A percentile compares a stretch with the other conserved stretches of the same genome.
These are phyloP conservation scores for Citrus australasica DNA, from an alignment of 345 rosid genomes.

Conservation along the genomic window DNA sequence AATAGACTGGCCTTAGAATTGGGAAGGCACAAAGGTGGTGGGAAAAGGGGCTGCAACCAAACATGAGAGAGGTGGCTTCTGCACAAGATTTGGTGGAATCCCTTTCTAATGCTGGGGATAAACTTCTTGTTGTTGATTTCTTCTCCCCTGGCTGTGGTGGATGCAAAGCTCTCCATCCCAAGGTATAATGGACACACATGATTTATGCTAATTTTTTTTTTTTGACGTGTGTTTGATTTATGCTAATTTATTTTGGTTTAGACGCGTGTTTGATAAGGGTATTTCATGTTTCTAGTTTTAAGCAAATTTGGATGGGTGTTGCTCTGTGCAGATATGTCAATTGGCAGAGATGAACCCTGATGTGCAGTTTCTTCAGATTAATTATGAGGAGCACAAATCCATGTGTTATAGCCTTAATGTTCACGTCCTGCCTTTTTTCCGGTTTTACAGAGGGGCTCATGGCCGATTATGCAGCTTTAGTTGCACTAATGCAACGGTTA, in stretches of 20 bases:
- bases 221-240: neutral
- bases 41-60: conserved; percentile 76
- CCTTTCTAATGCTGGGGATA: conserved; percentile 67
- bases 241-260: neutral
- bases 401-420: conserved; percentile 95
- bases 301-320: conserved; percentile 3
- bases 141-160: conserved; percentile 98
- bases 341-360: conserved; percentile 74
- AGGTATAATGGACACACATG: conserved; percentile 37
- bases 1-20: conserved; percentile 49
- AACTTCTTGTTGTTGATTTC: conserved; percentile 82
- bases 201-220: neutral
- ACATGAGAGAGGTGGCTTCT: conserved; percentile 79
- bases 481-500: conserved; percentile 96
- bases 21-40: conserved; percentile 80
- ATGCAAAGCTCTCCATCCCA: conserved; percentile 95
- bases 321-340: conserved; percentile 62
- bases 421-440: conserved; percentile 87
- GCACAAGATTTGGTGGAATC: conserved; percentile 85
- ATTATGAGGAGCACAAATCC: conserved; percentile 90
- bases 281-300: neutral
- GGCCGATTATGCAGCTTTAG: conserved; percentile 96
- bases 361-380: conserved; percentile 81
- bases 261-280: neutral
- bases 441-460: conserved; percentile 82